Evolutionary conservation across 495 filamentous ascomycete species (phyloP).

Genomic region (Terfezia boudieri): DNA sequence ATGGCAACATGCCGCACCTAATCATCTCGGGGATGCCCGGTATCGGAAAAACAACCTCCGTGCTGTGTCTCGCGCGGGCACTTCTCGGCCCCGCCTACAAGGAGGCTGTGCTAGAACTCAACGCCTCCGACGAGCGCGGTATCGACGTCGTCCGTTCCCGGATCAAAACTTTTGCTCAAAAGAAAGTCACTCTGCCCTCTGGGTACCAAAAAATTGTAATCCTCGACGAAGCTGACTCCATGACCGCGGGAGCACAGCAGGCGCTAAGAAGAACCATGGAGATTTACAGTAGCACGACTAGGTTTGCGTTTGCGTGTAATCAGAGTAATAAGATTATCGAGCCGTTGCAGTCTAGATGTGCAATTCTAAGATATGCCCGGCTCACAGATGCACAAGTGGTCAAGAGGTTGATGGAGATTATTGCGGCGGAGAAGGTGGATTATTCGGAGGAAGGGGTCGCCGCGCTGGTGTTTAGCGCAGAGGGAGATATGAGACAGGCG

Average conservation of each 20-base stretch:
- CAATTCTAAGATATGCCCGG: slow-evolving; percentile 82
- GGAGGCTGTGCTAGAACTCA: slow-evolving; percentile 89
- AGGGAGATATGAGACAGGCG: slow-evolving; percentile 97
- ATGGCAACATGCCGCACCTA: slow-evolving; percentile 98
- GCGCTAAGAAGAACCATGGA: slow-evolving; percentile 94
- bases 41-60: slow-evolving; percentile 95
- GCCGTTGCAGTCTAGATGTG: slow-evolving; percentile 85
- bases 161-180: slow-evolving; percentile 97
- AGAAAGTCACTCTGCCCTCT: slow-evolving; percentile 85
- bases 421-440: slow-evolving; percentile 64
- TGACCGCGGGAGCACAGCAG: slow-evolving; percentile 93
- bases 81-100: slow-evolving; percentile 87
- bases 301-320: slow-evolving; percentile 97
- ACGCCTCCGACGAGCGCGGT: slow-evolving; percentile 87
- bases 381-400: slow-evolving; percentile 85
- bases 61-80: slow-evolving; percentile 81
- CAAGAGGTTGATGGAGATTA: slow-evolving; percentile 73
- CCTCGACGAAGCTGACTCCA: slow-evolving; percentile 91
- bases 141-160: slow-evolving; percentile 98
- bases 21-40: slow-evolving; percentile 99
- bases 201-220: slow-evolving; percentile 93
- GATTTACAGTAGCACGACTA: slow-evolving; percentile 89
- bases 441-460: slow-evolving; percentile 86
- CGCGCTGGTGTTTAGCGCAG: slow-evolving; percentile 84
- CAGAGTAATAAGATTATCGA: slow-evolving; percentile 99